Conservation (phyloP, 805 yeast species). For the Ogataea allantospora region DNA sequence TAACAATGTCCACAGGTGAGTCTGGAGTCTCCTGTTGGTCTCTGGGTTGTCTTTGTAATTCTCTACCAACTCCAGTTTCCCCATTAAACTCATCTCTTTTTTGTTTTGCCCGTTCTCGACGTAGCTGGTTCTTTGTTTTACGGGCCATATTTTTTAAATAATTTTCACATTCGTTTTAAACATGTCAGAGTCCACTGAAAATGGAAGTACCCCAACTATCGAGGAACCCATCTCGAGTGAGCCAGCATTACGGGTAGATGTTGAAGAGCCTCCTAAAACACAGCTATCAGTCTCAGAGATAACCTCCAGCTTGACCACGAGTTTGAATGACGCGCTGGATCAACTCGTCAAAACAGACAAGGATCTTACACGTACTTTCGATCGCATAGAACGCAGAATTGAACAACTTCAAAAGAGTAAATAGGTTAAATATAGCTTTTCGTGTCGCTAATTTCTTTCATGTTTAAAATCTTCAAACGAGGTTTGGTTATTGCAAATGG, state of each 20-base stretch:
- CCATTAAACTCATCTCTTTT: slow-evolving; percentile 9
- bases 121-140: slow-evolving; percentile 51
- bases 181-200: slow-evolving; percentile 8
- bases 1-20: slow-evolving; percentile 5
- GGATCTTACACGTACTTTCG: slow-evolving; percentile 21
- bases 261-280: not conserved
- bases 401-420: slow-evolving; percentile 2
- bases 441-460: not conserved
- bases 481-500: not conserved
- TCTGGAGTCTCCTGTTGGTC: slow-evolving; percentile 1
- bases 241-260: slow-evolving; percentile 5
- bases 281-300: slow-evolving; percentile 26
- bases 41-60: too few species aligned
- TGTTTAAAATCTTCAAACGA: slow-evolving; percentile 3
- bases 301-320: slow-evolving; percentile 22
- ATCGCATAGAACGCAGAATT: slow-evolving; percentile 18
- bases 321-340: slow-evolving; percentile 21
- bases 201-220: slow-evolving; percentile 2
- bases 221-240: slow-evolving; percentile 8
- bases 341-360: slow-evolving; percentile 25
- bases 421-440: not conserved
- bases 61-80: not conserved
- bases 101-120: slow-evolving; percentile 49
- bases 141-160: slow-evolving; percentile 20
- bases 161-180: slow-evolving; percentile 6